Evolutionary conservation across 805 yeast genomes (phyloP), one percentile per base, ranked within the genome.

Genomic region (Schwanniomyces pseudopolymorphus): DNA sequence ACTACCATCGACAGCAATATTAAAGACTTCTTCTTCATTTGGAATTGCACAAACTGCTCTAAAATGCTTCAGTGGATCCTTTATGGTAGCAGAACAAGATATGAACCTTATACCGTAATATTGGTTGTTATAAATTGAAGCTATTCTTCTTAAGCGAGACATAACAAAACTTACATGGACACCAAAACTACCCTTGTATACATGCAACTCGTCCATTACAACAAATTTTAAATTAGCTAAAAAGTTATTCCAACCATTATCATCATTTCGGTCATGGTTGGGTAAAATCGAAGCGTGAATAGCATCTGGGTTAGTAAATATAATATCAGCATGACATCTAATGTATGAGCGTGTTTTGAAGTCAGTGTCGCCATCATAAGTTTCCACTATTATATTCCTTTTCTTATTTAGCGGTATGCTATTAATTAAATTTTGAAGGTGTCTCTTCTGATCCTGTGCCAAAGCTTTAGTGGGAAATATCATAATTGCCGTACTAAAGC

Each of bases 401-500:
- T 63, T 57, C 2, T 74, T 53, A 10, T 66, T 65, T 1, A 49
- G 27, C 0, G 82, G 80, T 42, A 87, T 75, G 31, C 67, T 67
- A 5, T 74, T 65, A 38, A 85, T 66, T 9, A 87, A 66, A 19
- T 78, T 82, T 41, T 76, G 75, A 45, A 94, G 68, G n/a, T 95
- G 83, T 51, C 96, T 72, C 57, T 85, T 85, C 64, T 94, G 99
- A 70, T 94, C 99, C 60, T 94, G 99, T 0, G 99, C 98, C 43
- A 94, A 72, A 0, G 99, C 99, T 60, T 94, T 94, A 0, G 99
- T 94, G 2, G 99, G 99, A 57, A 94, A 94, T 10, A 94, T 83
- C 56, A 87, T 90, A 72, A 95, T 73, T 8, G 96, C 87, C 0
- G 96, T 87, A 4, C 78, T 56, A 0, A 50, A 24, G n/a, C 70